phyloP scores from a whole-genome alignment of 2,329 filamentous ascomycete species.

The Neofusicoccum sp. region DNA sequence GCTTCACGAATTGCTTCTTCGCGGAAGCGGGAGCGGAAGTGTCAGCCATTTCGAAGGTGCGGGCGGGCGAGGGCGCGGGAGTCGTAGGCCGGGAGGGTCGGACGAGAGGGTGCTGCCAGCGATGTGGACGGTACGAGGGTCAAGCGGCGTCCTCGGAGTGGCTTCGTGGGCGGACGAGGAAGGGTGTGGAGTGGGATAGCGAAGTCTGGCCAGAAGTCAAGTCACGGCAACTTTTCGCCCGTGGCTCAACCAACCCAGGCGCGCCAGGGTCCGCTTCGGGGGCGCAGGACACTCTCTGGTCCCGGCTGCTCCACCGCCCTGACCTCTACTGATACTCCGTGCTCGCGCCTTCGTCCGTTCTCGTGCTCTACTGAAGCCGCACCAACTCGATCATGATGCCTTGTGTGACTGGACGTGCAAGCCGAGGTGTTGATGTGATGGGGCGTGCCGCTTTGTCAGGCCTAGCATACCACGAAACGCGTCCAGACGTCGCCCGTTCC shows the following conservation, averaged over 20 bases:
- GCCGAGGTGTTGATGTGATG: background rate
- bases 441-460: background rate
- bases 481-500: background rate
- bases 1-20: slow-evolving; percentile 51
- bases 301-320: background rate
- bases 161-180: background rate
- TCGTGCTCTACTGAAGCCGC: background rate
- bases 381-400: background rate
- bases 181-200: slow-evolving; percentile 7
- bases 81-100: background rate
- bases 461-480: background rate
- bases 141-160: background rate
- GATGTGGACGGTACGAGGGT: background rate
- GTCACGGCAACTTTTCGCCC: slow-evolving; percentile 19
- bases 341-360: background rate
- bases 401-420: background rate
- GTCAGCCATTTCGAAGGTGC: slow-evolving; percentile 31
- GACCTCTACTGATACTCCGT: background rate
- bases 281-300: slow-evolving; percentile 2
- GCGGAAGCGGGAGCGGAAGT: slow-evolving; percentile 10
- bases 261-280: slow-evolving; percentile 13
- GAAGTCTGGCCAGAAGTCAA: slow-evolving; percentile 19
- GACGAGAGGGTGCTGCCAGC: background rate
- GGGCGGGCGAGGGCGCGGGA: background rate
- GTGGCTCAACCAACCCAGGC: slow-evolving; percentile 15